These are phyloP conservation scores for Leucogyrophana mollusca DNA, from an alignment of 768 basidiomycete genomes.

Conservation along the genomic window DNA sequence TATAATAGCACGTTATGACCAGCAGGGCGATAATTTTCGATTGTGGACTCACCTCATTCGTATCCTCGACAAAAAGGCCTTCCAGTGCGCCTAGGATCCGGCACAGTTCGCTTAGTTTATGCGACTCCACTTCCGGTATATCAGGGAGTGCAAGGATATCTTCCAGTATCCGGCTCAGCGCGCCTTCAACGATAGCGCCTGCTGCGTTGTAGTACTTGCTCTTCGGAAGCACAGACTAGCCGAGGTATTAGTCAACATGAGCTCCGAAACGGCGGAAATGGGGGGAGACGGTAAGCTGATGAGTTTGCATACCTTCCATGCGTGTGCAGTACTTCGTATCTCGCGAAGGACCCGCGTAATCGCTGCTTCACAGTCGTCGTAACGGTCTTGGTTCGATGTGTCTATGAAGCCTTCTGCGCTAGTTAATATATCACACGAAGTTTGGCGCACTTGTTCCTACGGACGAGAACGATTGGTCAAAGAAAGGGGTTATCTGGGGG, in stretches of 20 bases:
- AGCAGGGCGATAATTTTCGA: background rate
- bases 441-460: constrained; percentile 18
- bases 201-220: constrained; percentile 70
- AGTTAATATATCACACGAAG: constrained; percentile 41
- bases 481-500: background rate
- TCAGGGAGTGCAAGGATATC: constrained; percentile 78
- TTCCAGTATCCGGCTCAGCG: constrained; percentile 62
- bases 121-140: constrained; percentile 87
- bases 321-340: constrained; percentile 60
- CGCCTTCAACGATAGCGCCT: constrained; percentile 68
- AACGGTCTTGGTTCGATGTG: constrained; percentile 70
- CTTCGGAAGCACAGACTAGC: constrained; percentile 65
- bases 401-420: constrained; percentile 66
- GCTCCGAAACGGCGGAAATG: background rate
- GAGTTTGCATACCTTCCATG: constrained; percentile 65
- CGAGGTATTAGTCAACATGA: constrained; percentile 1
- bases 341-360: constrained; percentile 62
- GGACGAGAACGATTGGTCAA: constrained; percentile 6
- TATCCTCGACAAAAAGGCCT: constrained; percentile 71
- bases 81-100: constrained; percentile 77
- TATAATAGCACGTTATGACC: constrained; percentile 3
- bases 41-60: constrained; percentile 46
- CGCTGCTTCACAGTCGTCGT: constrained; percentile 72
- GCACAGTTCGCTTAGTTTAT: constrained; percentile 79
- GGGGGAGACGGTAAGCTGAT: no score